Base-by-base conservation (phyloP, 176 grass and related monocot genomes). In the Carex littledalei region DNA sequence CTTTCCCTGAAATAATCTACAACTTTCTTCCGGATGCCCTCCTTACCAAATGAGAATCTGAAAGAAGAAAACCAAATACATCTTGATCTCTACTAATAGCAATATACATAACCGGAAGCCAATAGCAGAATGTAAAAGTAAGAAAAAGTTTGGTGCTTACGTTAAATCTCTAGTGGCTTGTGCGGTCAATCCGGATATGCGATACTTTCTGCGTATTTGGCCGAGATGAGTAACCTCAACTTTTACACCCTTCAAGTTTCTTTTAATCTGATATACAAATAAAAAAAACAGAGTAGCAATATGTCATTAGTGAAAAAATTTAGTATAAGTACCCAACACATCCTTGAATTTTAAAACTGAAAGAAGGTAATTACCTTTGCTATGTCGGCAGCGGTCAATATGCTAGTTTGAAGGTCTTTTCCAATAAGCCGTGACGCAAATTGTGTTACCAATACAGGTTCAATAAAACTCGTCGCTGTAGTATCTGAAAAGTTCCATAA, bases 141-240 rank as follows among this genome's bases (percentile, higher is more conserved):
- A 77, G 49, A 54, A 77, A 1, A 55, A 32, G 4, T 15, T 35
- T 4, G 34, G 16, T 43, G 50, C 70, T 5, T 89, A 94, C 93
- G 17, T 86, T 82, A 88, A 21, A 22, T 72, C 31, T 66, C 81
- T 61, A 29, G 76, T 41, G 67, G 37, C 17, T 15, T 57, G 13
- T 22, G 12, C 2, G 15, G 87, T 91, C 69, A 96, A 29, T 8
- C 50, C 34, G 31, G 58, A 13, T 29, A 96, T 91, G 3, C 81
- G 61, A 84, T 85, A 93, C 14, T 88, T 89, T 56, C 43, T 84
- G n/a, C 80, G 57, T 3, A n/a, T 8, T 0, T 85, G 4, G 50
- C 80, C 84, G 53, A 83, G 68, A 71, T 93, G 89, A 21, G 81
- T 91, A 64, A 92, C 89, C 84, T 93, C 91, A 84, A 96, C 29